phyloP scores from a whole-genome alignment of 495 filamentous ascomycete species.

The Physcia stellaris region DNA sequence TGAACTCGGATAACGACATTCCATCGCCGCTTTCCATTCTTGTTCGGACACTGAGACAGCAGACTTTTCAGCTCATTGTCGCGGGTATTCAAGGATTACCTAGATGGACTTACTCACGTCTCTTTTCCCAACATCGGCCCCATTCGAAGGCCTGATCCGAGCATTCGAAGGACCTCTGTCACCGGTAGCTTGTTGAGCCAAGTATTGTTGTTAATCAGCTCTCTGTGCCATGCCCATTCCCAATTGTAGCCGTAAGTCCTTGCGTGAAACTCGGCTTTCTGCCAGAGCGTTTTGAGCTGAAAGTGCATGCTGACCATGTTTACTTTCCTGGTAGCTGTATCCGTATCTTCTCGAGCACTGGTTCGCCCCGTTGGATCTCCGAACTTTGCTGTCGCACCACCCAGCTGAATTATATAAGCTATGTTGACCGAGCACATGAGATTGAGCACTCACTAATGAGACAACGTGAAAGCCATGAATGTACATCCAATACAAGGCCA shows the following conservation, averaged over 20 bases:
- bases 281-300: slow-evolving; percentile 69
- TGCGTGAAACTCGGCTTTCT: slow-evolving; percentile 50
- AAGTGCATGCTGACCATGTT: slow-evolving; percentile 66
- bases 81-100: background rate
- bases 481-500: slow-evolving; percentile 91
- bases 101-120: slow-evolving; percentile 46
- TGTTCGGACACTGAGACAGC: too few relatives aligned
- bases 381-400: slow-evolving; percentile 71
- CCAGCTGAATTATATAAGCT: slow-evolving; percentile 36
- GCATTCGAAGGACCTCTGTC: slow-evolving; percentile 53
- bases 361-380: slow-evolving; percentile 78
- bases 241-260: slow-evolving; percentile 44
- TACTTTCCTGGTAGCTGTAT: slow-evolving; percentile 39
- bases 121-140: slow-evolving; percentile 81
- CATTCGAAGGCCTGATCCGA: slow-evolving; percentile 60
- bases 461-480: slow-evolving; percentile 64
- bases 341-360: slow-evolving; percentile 46
- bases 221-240: slow-evolving; percentile 47
- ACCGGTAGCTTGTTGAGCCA: slow-evolving; percentile 64
- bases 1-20: slow-evolving; percentile 88
- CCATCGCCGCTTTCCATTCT: slow-evolving; percentile 70
- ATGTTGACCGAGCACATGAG: too few relatives aligned
- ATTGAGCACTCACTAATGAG: slow-evolving; percentile 41
- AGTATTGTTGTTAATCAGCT: slow-evolving; percentile 59
- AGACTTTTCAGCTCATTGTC: slow-evolving; percentile 25